Evolutionary conservation across 345 rosid genomes (phyloP).

Genomic region (Rhodamnia rubescens): DNA sequence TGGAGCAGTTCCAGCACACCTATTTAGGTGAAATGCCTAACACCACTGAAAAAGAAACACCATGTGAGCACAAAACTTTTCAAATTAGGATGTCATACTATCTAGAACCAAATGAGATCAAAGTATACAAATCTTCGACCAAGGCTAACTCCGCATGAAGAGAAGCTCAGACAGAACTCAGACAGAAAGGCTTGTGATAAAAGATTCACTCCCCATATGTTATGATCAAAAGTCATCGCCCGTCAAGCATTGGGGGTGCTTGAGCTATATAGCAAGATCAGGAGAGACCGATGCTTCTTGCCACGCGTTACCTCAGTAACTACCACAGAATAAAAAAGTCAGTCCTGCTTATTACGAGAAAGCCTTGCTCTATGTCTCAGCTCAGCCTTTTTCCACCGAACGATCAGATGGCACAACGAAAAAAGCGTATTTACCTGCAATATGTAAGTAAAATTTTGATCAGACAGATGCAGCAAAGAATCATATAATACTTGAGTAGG

Average conservation of each 20-base stretch:
- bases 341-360: slow-evolving; percentile 66
- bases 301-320: neutral
- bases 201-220: neutral
- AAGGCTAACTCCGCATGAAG: neutral
- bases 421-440: slow-evolving; percentile 80
- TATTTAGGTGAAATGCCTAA: neutral
- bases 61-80: neutral
- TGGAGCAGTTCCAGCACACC: neutral
- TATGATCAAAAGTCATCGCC: neutral
- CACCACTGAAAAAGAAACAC: neutral
- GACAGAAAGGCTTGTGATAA: neutral
- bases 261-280: neutral
- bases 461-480: neutral
- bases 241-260: neutral
- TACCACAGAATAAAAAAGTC: slow-evolving; percentile 1
- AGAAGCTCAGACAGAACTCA: neutral
- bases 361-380: slow-evolving; percentile 82
- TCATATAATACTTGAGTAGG: neutral
- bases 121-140: neutral
- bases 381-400: slow-evolving; percentile 92
- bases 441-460: neutral
- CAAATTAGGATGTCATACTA: neutral
- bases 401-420: slow-evolving; percentile 66
- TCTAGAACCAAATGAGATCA: neutral
- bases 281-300: neutral